These are phyloP conservation scores for Golovinomyces cichoracearum DNA, from an alignment of 2,329 filamentous ascomycete species.

Conservation along the genomic window DNA sequence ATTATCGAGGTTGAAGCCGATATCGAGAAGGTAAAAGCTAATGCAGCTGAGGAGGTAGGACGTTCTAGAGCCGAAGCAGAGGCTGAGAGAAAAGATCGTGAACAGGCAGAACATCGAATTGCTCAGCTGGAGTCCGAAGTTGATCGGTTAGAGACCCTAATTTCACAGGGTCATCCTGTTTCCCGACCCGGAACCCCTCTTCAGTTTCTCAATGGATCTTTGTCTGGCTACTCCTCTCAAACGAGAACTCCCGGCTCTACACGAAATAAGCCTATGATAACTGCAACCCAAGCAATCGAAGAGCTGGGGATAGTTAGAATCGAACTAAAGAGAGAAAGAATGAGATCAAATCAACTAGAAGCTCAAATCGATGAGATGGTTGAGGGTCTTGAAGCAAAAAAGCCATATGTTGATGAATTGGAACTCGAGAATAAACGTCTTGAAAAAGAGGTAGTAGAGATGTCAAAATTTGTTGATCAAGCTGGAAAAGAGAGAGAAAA, in stretches of 20 bases:
- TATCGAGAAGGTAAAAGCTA: constrained; percentile 32
- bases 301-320: constrained; percentile 42
- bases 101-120: constrained; percentile 33
- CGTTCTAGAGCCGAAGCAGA: constrained; percentile 26
- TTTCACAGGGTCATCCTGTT: constrained; percentile 16
- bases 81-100: constrained; percentile 31
- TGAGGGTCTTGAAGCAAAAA: constrained; percentile 56
- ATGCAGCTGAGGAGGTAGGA: constrained; percentile 32
- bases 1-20: constrained; percentile 41
- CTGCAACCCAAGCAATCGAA: constrained; percentile 36
- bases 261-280: constrained; percentile 27
- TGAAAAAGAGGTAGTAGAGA: constrained; percentile 54
- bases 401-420: constrained; percentile 69
- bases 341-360: constrained; percentile 46
- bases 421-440: constrained; percentile 58
- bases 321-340: constrained; percentile 46
- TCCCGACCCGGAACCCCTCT: constrained; percentile 35
- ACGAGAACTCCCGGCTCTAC: constrained; percentile 34
- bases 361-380: constrained; percentile 68
- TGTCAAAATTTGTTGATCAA: constrained; percentile 62
- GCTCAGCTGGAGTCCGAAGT: constrained; percentile 38
- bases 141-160: constrained; percentile 31
- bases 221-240: constrained; percentile 24
- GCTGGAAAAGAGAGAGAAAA: constrained; percentile 56
- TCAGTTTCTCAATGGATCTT: constrained; percentile 24